Conservation (phyloP, 164 flowering plant species). For the Kingdonia uniflora region DNA sequence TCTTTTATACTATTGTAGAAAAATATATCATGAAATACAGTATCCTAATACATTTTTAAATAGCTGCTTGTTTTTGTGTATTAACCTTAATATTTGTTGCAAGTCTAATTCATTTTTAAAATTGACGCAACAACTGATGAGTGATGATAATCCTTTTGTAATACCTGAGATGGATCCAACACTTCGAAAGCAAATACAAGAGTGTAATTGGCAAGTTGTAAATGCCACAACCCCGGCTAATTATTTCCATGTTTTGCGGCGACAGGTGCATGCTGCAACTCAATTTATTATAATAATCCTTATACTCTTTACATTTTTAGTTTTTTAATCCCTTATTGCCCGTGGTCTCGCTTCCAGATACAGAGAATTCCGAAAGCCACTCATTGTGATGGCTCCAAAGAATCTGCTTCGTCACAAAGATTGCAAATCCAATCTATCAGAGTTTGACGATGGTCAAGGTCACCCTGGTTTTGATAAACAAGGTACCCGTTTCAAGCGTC, state of each 20-base stretch:
- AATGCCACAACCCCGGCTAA: conserved; percentile 98
- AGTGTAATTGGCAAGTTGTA: conserved; percentile 94
- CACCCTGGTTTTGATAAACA: conserved; percentile 97
- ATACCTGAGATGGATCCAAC: conserved; percentile 98
- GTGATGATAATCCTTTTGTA: conserved; percentile 85
- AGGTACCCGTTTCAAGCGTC: conserved; percentile 77
- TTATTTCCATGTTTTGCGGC: conserved; percentile 87
- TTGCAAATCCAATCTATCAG: conserved; percentile 30
- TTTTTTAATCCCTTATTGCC: no score
- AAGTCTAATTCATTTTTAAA: background rate
- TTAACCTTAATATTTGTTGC: no score
- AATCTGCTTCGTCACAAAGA: conserved; percentile 78
- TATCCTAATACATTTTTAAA: no score
- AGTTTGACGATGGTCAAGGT: conserved; percentile 78
- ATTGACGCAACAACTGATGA: conserved; percentile 50
- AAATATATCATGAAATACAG: no score
- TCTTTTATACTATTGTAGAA: no score
- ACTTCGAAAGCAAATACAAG: conserved; percentile 84
- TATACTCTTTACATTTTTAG: no score
- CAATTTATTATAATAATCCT: no score
- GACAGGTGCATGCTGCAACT: conserved; percentile 52
- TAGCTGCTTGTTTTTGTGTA: no score
- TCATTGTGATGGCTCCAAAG: conserved; percentile 88
- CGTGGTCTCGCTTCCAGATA: conserved; percentile 35
- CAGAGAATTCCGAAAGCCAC: conserved; percentile 94